phyloP scores from a whole-genome alignment of 345 rosid species.

The Populus nigra region DNA sequence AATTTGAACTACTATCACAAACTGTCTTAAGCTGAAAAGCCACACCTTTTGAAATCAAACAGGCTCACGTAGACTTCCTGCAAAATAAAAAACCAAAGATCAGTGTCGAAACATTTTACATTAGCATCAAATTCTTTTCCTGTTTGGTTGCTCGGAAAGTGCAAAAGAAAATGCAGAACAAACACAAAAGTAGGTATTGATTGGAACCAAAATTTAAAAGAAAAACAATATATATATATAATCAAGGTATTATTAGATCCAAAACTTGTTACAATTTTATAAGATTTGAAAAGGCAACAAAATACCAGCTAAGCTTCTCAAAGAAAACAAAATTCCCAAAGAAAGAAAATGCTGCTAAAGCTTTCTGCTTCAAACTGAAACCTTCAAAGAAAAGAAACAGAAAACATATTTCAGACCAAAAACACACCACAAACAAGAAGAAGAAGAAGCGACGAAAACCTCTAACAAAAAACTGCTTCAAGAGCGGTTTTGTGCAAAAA shows the following conservation, averaged over 20 bases:
- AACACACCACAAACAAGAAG: no score
- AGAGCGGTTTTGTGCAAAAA: neutral
- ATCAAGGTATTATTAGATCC: neutral
- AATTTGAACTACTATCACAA: conserved; percentile 5
- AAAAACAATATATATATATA: neutral
- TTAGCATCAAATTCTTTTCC: neutral
- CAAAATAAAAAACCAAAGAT: conserved; percentile 11
- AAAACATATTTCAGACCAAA: no score
- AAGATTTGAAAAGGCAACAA: neutral
- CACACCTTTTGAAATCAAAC: neutral
- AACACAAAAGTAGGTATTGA: no score
- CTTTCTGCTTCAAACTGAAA: no score
- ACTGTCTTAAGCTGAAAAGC: neutral
- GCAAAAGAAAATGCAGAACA: neutral
- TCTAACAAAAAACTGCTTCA: neutral
- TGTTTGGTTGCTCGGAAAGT: conserved; percentile 24
- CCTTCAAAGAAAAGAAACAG: no score
- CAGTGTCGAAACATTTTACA: conserved; percentile 3
- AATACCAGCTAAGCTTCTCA: no score
- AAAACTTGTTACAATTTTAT: neutral
- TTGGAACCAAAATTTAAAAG: neutral
- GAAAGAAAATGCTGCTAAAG: no score
- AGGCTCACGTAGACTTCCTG: conserved; percentile 18
- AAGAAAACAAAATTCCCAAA: neutral
- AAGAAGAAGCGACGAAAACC: neutral